Conservation (phyloP, 2,329 filamentous ascomycete species). For the Neofusicoccum laricinum region DNA sequence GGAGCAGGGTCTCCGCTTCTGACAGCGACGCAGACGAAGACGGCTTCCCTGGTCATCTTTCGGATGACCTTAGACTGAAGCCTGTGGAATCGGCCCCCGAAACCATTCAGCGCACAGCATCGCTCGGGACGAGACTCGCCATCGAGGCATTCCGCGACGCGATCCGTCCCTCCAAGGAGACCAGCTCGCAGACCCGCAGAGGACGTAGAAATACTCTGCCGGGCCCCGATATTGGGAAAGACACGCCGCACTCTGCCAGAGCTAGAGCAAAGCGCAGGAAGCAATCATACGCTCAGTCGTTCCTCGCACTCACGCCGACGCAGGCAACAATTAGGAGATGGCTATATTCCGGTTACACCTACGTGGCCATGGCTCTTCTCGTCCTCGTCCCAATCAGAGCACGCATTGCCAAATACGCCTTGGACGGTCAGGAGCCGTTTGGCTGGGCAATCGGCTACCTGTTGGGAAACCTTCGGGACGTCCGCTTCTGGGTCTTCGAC, state of each 20-base stretch:
- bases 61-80: slow-evolving; percentile 7
- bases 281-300: slow-evolving; percentile 53
- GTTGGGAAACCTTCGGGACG: slow-evolving; percentile 70
- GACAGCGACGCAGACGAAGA: slow-evolving; percentile 51
- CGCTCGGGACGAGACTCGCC: not conserved
- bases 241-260: slow-evolving; percentile 15
- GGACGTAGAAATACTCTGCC: slow-evolving; percentile 36
- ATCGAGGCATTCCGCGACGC: not conserved
- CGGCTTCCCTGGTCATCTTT: slow-evolving; percentile 16
- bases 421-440: slow-evolving; percentile 74
- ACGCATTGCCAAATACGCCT: slow-evolving; percentile 65
- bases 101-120: not conserved
- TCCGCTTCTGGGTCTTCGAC: slow-evolving; percentile 69
- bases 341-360: slow-evolving; percentile 78
- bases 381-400: slow-evolving; percentile 69
- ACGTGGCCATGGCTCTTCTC: slow-evolving; percentile 62
- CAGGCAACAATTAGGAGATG: slow-evolving; percentile 78
- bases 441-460: slow-evolving; percentile 92
- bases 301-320: slow-evolving; percentile 73
- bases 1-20: slow-evolving; percentile 12
- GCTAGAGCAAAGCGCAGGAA: slow-evolving; percentile 1
- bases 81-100: slow-evolving; percentile 10
- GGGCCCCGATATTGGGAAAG: not conserved
- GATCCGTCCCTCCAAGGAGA: not conserved
- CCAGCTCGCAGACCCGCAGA: not conserved